These are phyloP conservation scores for Citrus maxima DNA, from an alignment of 345 rosid species.

Conservation along the genomic window DNA sequence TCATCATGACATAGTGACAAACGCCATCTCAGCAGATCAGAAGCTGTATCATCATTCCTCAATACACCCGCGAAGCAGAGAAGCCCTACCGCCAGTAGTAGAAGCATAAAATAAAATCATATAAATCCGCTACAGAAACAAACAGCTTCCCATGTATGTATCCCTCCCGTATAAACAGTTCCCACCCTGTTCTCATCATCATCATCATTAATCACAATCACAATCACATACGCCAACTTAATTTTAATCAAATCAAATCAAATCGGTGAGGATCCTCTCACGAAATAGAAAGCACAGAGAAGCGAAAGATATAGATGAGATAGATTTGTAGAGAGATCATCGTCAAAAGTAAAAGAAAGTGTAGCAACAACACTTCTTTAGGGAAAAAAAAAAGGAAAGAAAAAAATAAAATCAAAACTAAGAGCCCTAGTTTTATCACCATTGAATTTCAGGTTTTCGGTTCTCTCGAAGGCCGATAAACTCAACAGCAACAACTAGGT, in stretches of 20 bases:
- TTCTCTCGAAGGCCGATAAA: constrained; percentile 25
- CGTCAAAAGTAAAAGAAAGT: neutral
- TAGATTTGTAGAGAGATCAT: neutral
- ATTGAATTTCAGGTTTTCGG: constrained; percentile 28
- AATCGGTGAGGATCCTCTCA: neutral
- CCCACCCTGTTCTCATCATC: neutral
- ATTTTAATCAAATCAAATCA: neutral
- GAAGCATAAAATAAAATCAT: neutral
- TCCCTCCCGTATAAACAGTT: neutral
- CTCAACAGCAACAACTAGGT: constrained; percentile 9
- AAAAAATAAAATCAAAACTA: neutral
- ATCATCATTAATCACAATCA: neutral
- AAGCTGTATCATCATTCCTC: too few species aligned
- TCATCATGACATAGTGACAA: neutral
- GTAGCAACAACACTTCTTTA: too few species aligned
- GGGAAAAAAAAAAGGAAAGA: too few species aligned
- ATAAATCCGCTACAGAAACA: neutral
- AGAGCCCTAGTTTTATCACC: constrained; percentile 15
- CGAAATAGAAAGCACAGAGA: neutral
- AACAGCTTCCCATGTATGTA: neutral
- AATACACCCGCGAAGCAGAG: neutral
- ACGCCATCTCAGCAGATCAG: too few species aligned
- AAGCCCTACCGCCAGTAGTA: neutral
- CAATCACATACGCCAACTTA: neutral
- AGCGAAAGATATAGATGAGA: neutral